phyloP scores from a whole-genome alignment of 1,284 basidiomycete species.

The Ustilago cynodontis region DNA sequence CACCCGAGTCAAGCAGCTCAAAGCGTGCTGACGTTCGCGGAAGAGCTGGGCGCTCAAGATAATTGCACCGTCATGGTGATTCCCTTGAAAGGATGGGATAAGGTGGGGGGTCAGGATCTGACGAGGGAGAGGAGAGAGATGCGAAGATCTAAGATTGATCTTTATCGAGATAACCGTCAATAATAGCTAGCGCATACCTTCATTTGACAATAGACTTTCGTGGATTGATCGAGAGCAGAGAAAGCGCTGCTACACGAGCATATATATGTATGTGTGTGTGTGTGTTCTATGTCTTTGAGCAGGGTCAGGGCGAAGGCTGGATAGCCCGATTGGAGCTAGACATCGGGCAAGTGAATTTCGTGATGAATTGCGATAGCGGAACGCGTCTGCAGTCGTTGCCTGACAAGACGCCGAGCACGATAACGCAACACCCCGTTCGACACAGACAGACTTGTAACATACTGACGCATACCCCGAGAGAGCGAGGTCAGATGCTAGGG shows the following conservation, averaged over 20 bases:
- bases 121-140: conserved; percentile 74
- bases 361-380: neutral
- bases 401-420: conserved; percentile 4
- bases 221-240: neutral
- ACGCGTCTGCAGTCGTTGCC: conserved; percentile 6
- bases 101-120: conserved; percentile 80
- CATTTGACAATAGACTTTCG: conserved; percentile 14
- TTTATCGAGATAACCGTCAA: conserved; percentile 56
- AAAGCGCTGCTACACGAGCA: neutral
- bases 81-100: conserved; percentile 91
- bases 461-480: no score
- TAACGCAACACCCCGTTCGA: no score
- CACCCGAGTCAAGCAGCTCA: conserved; percentile 85
- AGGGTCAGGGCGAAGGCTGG: neutral
- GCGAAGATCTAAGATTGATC: conserved; percentile 54
- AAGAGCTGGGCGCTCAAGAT: conserved; percentile 87
- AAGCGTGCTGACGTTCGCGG: conserved; percentile 85
- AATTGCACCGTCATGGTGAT: conserved; percentile 93
- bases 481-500: no score
- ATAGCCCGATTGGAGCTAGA: neutral
- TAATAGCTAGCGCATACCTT: conserved; percentile 15
- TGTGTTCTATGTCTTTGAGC: no score
- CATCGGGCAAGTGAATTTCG: neutral
- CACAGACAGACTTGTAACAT: no score
- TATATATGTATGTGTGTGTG: no score